phyloP scores from a whole-genome alignment of 257 asterid genomes.

The Jacaranda copaia region DNA sequence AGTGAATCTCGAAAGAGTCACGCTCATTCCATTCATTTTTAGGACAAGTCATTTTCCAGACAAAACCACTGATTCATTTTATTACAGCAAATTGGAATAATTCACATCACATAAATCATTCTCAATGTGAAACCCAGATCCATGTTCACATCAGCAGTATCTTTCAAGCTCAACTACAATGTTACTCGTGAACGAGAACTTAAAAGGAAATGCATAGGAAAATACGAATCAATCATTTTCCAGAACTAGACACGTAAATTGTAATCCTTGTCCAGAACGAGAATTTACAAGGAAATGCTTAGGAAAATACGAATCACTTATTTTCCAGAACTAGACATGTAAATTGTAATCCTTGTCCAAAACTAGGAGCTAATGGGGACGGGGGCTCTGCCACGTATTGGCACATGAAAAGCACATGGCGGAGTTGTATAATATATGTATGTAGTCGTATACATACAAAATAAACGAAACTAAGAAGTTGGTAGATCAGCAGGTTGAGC shows the following conservation, averaged over 20 bases:
- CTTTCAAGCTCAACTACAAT: neutral
- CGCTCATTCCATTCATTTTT: neutral
- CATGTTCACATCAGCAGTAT: slow-evolving; percentile 28
- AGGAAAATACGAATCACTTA: too few relatives aligned
- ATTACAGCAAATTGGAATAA: neutral
- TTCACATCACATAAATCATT: too few relatives aligned
- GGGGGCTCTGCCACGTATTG: too few relatives aligned
- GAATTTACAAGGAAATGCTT: too few relatives aligned
- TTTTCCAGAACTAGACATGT: too few relatives aligned
- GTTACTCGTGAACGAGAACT: neutral
- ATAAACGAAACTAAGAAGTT: slow-evolving; percentile 24
- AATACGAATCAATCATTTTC: neutral
- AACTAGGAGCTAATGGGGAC: too few relatives aligned
- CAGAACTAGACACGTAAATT: too few relatives aligned
- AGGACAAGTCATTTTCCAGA: slow-evolving; percentile 18
- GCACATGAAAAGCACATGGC: too few relatives aligned
- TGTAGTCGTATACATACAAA: neutral
- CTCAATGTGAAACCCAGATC: neutral
- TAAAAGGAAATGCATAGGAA: too few relatives aligned
- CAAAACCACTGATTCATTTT: neutral
- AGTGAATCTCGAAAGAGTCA: neutral
- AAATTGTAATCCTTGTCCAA: too few relatives aligned
- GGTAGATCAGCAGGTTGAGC: slow-evolving; percentile 50
- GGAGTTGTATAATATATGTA: too few relatives aligned
- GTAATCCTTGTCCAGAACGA: too few relatives aligned